phyloP scores from a whole-genome alignment of 352 stramenopile species.

The Plasmopara viticola region DNA sequence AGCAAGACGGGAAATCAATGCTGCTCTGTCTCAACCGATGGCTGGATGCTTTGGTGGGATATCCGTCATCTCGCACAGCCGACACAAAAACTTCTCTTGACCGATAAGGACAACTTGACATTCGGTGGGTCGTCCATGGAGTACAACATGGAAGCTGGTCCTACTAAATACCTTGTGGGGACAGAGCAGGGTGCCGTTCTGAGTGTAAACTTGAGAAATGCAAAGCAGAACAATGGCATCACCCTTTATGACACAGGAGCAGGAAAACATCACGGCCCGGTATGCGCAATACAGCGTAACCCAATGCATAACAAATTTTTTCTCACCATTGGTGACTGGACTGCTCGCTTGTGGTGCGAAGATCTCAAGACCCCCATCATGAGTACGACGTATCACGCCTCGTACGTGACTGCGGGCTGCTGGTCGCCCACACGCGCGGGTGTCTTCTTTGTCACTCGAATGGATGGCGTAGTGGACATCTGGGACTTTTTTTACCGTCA shows the following conservation, averaged over 20 bases:
- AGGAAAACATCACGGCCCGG: conserved; percentile 94
- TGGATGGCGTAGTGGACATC: conserved; percentile 96
- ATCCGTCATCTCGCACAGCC: conserved; percentile 83
- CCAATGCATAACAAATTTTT: conserved; percentile 98
- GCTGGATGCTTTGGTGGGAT: conserved; percentile 90
- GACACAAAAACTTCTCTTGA: conserved; percentile 71
- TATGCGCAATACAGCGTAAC: conserved; percentile 95
- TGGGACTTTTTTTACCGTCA: conserved; percentile 98
- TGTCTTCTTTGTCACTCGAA: conserved; percentile 96
- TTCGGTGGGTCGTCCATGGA: conserved; percentile 93
- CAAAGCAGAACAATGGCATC: conserved; percentile 97
- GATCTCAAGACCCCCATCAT: conserved; percentile 97
- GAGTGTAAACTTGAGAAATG: conserved; percentile 93
- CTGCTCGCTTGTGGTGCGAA: conserved; percentile 93
- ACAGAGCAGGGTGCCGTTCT: conserved; percentile 95
- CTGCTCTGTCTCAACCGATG: conserved; percentile 94
- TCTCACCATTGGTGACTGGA: conserved; percentile 97
- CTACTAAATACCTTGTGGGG: conserved; percentile 96
- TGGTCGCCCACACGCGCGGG: conserved; percentile 93
- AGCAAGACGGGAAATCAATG: conserved; percentile 95
- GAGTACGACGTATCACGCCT: conserved; percentile 95
- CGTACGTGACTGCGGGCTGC: conserved; percentile 94
- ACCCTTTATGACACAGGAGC: conserved; percentile 91
- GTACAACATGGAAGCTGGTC: conserved; percentile 94
- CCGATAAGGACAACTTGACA: conserved; percentile 73